Evolutionary conservation across 306 rosid species (phyloP).

Genomic region (Elaeagnus macrophylla): DNA sequence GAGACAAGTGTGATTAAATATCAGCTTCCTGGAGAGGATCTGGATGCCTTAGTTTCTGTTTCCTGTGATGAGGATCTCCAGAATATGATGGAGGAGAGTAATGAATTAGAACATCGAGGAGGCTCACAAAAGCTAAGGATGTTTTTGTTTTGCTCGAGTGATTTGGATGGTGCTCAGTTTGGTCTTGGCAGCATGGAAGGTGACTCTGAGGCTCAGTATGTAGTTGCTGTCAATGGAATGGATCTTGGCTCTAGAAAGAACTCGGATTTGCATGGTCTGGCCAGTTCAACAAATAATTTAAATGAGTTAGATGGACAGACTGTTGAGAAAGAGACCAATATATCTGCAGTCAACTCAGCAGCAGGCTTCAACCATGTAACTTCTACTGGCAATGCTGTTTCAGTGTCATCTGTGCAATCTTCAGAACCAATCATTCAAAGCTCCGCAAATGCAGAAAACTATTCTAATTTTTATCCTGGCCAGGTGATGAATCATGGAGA

Average conservation of each 20-base stretch:
- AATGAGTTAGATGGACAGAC: slow-evolving; percentile 30
- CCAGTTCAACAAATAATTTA: slow-evolving; percentile 31
- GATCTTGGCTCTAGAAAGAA: slow-evolving; percentile 47
- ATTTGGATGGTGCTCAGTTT: slow-evolving; percentile 58
- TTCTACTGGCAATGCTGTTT: slow-evolving; percentile 26
- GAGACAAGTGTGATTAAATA: slow-evolving; percentile 56
- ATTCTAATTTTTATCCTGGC: slow-evolving; percentile 25
- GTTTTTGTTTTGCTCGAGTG: slow-evolving; percentile 53
- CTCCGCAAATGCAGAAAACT: slow-evolving; percentile 32
- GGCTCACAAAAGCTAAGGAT: slow-evolving; percentile 57
- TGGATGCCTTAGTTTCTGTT: slow-evolving; percentile 84
- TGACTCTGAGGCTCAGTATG: slow-evolving; percentile 59
- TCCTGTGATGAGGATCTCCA: slow-evolving; percentile 71
- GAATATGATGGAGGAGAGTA: slow-evolving; percentile 79
- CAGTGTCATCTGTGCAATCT: slow-evolving; percentile 22
- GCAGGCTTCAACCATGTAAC: slow-evolving; percentile 20
- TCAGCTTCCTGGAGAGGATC: slow-evolving; percentile 97
- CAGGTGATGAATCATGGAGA: slow-evolving; percentile 32
- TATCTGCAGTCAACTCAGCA: slow-evolving; percentile 21
- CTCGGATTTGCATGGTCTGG: slow-evolving; percentile 32
- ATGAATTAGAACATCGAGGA: slow-evolving; percentile 36
- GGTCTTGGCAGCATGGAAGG: slow-evolving; percentile 45
- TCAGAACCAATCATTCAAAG: slow-evolving; percentile 30
- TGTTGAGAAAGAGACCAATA: slow-evolving; percentile 31
- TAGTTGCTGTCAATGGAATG: slow-evolving; percentile 76